phyloP scores from a whole-genome alignment of 2,329 filamentous ascomycete species.

The Neofusicoccum kwambonambiense region DNA sequence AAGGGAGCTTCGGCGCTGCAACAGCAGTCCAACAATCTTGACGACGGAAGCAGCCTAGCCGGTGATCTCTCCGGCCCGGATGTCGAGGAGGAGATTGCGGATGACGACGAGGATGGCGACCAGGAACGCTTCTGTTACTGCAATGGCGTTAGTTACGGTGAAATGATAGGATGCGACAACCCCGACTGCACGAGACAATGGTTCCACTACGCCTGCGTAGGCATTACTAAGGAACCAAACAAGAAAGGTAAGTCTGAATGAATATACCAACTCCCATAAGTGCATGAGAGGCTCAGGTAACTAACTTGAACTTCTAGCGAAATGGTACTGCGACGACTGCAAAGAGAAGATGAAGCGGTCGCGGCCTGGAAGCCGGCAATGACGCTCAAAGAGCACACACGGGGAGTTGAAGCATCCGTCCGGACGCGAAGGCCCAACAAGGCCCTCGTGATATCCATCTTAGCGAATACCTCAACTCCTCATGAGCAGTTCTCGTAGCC shows the following conservation, averaged over 20 bases:
- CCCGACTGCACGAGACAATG: conserved; percentile 63
- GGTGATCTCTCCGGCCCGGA: conserved; percentile 23
- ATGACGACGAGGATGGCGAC: conserved; percentile 37
- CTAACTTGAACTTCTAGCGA: conserved; percentile 27
- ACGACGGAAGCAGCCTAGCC: conserved; percentile 19
- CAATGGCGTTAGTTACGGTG: conserved; percentile 63
- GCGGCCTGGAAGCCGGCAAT: conserved; percentile 10
- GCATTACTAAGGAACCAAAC: conserved; percentile 58
- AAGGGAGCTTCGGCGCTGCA: conserved; percentile 29
- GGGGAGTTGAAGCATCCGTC: too few species aligned
- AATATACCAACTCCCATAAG: too few species aligned
- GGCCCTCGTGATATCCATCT: too few species aligned
- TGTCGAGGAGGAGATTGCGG: conserved; percentile 34
- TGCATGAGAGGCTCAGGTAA: neutral
- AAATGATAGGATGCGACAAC: conserved; percentile 69
- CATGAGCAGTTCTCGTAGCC: too few species aligned
- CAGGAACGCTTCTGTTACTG: conserved; percentile 66
- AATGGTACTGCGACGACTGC: conserved; percentile 43
- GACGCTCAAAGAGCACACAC: neutral
- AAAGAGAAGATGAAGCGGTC: conserved; percentile 27
- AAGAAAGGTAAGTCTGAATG: conserved; percentile 42
- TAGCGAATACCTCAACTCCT: too few species aligned
- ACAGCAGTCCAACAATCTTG: conserved; percentile 23
- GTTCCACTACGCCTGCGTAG: conserved; percentile 67
- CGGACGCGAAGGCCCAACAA: too few species aligned